Percentiles rank a stretch among this genome's conserved stretches.
Conservation (phyloP, 2,329 filamentous ascomycete genomes). For the Cryphonectria radicalis region DNA sequence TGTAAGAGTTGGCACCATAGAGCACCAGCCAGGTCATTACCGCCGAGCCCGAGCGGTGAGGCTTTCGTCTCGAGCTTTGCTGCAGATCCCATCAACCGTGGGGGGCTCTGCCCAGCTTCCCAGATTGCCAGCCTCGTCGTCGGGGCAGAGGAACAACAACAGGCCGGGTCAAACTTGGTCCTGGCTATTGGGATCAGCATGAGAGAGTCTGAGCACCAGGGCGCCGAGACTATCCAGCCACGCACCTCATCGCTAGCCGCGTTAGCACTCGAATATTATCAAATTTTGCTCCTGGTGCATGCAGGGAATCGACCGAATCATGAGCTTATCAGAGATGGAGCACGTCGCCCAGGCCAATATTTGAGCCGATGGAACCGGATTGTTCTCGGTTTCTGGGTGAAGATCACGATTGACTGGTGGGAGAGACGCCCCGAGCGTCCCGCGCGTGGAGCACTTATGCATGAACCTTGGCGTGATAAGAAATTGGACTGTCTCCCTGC, state of each 20-base stretch:
- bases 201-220: neutral
- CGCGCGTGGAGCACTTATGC: constrained; percentile 26
- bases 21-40: neutral
- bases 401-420: neutral
- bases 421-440: constrained; percentile 20
- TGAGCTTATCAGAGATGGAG: neutral
- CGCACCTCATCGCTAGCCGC: neutral
- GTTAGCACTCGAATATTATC: neutral
- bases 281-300: neutral
- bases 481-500: constrained; percentile 37
- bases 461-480: constrained; percentile 21
- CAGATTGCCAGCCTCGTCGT: constrained; percentile 1
- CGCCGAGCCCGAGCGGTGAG: neutral
- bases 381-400: neutral
- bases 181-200: neutral
- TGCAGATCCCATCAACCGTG: neutral
- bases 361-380: neutral
- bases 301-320: constrained; percentile 4
- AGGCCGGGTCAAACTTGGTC: neutral
- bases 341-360: neutral
- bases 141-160: neutral
- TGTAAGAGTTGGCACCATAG: neutral
- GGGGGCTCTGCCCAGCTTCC: neutral
- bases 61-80: neutral
- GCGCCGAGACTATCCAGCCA: neutral